These are phyloP conservation scores for Plenodomus biglobosus DNA, from an alignment of 2,329 filamentous ascomycete genomes.

Conservation along the genomic window DNA sequence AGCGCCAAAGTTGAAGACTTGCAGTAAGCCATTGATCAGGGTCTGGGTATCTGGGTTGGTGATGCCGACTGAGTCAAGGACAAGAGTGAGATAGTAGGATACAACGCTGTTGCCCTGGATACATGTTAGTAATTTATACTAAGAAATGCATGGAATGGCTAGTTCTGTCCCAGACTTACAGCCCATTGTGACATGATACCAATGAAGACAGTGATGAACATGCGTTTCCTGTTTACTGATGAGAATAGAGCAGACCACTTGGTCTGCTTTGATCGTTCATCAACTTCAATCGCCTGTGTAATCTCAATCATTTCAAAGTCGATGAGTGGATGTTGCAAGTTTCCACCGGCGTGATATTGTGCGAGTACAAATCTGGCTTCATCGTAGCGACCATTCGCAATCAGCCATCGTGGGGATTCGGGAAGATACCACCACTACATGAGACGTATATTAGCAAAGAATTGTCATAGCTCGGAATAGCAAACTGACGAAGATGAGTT, in stretches of 20 bases:
- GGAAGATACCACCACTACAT: slow-evolving; percentile 45
- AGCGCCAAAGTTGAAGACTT: slow-evolving; percentile 63
- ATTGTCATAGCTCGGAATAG: slow-evolving; percentile 63
- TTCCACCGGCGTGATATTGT: slow-evolving; percentile 17
- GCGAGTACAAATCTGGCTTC: slow-evolving; percentile 10
- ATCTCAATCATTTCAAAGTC: slow-evolving; percentile 20
- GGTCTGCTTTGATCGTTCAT: slow-evolving; percentile 7
- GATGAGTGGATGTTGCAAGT: slow-evolving; percentile 13
- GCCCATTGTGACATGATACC: slow-evolving; percentile 20
- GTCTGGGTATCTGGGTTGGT: slow-evolving; percentile 40
- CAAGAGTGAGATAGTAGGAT: slow-evolving; percentile 14
- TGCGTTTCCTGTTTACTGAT: slow-evolving; percentile 19
- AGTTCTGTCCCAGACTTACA: background rate
- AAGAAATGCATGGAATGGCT: background rate
- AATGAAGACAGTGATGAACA: slow-evolving; percentile 14
- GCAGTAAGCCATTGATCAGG: slow-evolving; percentile 53
- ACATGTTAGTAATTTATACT: background rate
- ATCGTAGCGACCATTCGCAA: slow-evolving; percentile 10
- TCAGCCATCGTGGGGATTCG: slow-evolving; percentile 50
- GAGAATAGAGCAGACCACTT: slow-evolving; percentile 16
- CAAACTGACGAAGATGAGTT: slow-evolving; percentile 51
- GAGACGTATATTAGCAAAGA: slow-evolving; percentile 23
- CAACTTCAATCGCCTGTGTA: slow-evolving; percentile 10
- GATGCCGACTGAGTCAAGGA: slow-evolving; percentile 13
- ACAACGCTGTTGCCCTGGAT: slow-evolving; percentile 13